A percentile compares a stretch with the other conserved stretches of the same genome.
Evolutionary conservation across 805 yeast genomes (phyloP).

Genomic region (Lachancea meyersii): DNA sequence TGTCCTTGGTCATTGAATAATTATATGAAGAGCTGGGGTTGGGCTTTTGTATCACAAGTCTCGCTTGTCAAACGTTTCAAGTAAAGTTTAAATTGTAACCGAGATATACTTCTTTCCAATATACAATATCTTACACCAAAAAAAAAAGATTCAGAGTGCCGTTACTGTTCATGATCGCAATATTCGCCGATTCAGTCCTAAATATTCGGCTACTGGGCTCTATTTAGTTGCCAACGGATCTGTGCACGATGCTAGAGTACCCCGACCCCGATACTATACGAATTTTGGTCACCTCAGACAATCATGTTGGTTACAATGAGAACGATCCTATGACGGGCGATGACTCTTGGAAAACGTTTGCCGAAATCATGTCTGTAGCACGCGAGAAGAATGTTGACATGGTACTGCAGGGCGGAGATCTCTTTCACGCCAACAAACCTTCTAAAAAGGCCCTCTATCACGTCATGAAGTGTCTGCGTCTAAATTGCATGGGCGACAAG

Average conservation of each 20-base stretch:
- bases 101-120: too few relatives aligned
- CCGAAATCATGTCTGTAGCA: conserved; percentile 75
- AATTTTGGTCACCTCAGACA: conserved; percentile 84
- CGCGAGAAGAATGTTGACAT: conserved; percentile 69
- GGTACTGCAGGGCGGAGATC: conserved; percentile 87
- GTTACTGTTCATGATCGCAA: too few relatives aligned
- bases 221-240: not conserved
- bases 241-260: conserved; percentile 16
- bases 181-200: too few relatives aligned
- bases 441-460: conserved; percentile 79
- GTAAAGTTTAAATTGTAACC: too few relatives aligned
- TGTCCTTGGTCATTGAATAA: conserved; percentile 16
- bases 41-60: not conserved
- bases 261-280: conserved; percentile 55
- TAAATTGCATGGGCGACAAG: conserved; percentile 72
- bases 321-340: conserved; percentile 84
- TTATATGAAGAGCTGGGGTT: not conserved
- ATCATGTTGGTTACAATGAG: conserved; percentile 92
- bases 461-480: conserved; percentile 65
- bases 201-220: too few relatives aligned
- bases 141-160: too few relatives aligned
- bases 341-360: conserved; percentile 83
- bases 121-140: too few relatives aligned
- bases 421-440: conserved; percentile 88
- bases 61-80: not conserved